Conservation (phyloP, 495 filamentous ascomycete species). For the Friedmanniomyces simplex region DNA sequence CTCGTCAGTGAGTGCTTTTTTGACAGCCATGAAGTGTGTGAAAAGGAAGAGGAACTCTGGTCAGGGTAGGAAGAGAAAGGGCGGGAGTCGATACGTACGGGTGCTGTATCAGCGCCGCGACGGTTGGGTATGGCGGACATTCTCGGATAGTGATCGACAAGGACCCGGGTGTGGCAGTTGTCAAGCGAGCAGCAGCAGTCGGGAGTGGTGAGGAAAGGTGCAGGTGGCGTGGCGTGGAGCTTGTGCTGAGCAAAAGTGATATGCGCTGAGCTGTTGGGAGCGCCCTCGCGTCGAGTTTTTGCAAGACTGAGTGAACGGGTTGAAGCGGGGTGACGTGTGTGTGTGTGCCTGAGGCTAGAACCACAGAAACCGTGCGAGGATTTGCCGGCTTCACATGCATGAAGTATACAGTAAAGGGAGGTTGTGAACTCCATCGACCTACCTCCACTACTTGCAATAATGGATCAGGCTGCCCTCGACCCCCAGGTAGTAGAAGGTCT, state of each 20-base stretch:
- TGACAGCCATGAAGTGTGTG: background rate
- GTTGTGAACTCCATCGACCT: too few relatives aligned
- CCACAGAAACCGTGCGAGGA: too few relatives aligned
- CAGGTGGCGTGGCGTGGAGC: background rate
- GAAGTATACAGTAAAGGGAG: too few relatives aligned
- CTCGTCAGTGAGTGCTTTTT: background rate
- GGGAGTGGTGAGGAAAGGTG: too few relatives aligned
- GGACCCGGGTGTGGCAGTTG: background rate
- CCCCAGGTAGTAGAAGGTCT: background rate
- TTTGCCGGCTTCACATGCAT: too few relatives aligned
- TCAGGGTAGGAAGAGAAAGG: background rate
- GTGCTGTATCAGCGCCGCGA: slow-evolving; percentile 8
- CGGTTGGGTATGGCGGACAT: slow-evolving; percentile 11
- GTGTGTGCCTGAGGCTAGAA: background rate
- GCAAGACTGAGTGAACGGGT: too few relatives aligned
- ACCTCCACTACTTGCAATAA: background rate
- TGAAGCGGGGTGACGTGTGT: too few relatives aligned
- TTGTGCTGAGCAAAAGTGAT: background rate
- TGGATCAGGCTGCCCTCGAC: background rate
- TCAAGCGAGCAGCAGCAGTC: background rate
- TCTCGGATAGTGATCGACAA: slow-evolving; percentile 1
- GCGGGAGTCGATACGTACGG: background rate
- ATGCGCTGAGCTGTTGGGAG: too few relatives aligned
- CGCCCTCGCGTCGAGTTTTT: too few relatives aligned
- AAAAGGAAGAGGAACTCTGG: background rate